Evolutionary conservation across 257 asterid species (phyloP), one percentile per base, ranked within the genome.

Genomic region (Nicotiana benthamiana): DNA sequence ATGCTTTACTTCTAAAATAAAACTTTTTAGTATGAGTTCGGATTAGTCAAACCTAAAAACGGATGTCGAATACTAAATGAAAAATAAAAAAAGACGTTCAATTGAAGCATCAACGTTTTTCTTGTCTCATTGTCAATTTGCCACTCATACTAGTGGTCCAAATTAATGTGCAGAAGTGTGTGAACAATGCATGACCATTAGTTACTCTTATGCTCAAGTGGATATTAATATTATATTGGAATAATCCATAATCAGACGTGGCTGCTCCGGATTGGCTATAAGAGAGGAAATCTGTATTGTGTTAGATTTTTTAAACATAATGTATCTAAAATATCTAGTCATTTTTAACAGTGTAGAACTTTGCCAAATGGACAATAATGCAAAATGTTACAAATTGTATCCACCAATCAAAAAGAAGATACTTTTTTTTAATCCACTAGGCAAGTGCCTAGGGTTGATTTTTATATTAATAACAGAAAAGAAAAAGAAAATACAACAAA

Each of bases 21-120:
- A 2, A 36, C 0, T 7, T 36, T 7, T 36, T 0, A 7, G 46
- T 0, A 8, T 6, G 6, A 1, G 5, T 32, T 1, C 11, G 0
- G 3, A 40, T 40, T 40, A 40, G 3, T 8, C 10, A 0, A 2
- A 34, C 43, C 0, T 0, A 8, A 34, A 34, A 36, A 36, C 46
- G 0, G 3, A 36, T 7, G 3, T 8, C 2, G 3, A 40, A 40
- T 8, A 40, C 46, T 11, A 0, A 40, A 0, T 40, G 9, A 2
- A 36, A 36, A 36, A 36, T 36, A 7, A 7, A 7, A 36, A 36
- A 36, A 36, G 46, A 36, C 46, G 46, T 7, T 36, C 43, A 36
- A 36, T 6, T 36, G 43, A 36, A 36, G 43, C 9, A 36, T 36
- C 54, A 48, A 48, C 7, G 46, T 48, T 12, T 18, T 57, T 40